phyloP scores from a whole-genome alignment of 352 stramenopile species.

The Phytophthora melonis region DNA sequence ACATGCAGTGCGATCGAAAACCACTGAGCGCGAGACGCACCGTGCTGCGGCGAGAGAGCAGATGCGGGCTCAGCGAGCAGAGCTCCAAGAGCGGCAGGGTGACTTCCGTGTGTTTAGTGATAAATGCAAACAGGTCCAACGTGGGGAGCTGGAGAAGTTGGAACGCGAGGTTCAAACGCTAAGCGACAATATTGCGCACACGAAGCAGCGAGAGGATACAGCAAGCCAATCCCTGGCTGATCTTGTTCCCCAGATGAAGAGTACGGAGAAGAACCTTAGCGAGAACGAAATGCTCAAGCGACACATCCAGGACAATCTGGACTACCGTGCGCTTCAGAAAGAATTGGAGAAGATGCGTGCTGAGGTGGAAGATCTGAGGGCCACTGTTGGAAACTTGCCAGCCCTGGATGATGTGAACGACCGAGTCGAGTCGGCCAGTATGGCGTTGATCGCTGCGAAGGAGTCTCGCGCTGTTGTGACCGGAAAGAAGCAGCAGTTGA shows the following conservation, averaged over 20 bases:
- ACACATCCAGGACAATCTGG: conserved; percentile 82
- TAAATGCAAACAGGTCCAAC: conserved; percentile 54
- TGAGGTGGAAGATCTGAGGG: conserved; percentile 48
- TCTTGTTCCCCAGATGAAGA: conserved; percentile 60
- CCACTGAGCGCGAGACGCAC: conserved; percentile 44
- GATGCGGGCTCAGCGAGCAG: conserved; percentile 38
- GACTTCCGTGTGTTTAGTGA: conserved; percentile 57
- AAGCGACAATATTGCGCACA: conserved; percentile 49
- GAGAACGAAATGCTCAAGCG: conserved; percentile 71
- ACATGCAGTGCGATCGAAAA: conserved; percentile 54
- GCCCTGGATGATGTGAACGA: conserved; percentile 58
- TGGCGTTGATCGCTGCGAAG: conserved; percentile 35
- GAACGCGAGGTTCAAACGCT: conserved; percentile 56
- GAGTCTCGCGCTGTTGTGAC: conserved; percentile 50
- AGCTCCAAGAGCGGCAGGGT: conserved; percentile 54
- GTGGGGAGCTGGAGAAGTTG: conserved; percentile 47
- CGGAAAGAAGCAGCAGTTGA: conserved; percentile 66
- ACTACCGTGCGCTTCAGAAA: conserved; percentile 65
- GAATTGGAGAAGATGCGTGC: conserved; percentile 53
- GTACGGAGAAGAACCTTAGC: conserved; percentile 45
- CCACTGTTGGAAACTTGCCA: conserved; percentile 65
- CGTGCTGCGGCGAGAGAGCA: conserved; percentile 41
- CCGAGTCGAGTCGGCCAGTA: conserved; percentile 47
- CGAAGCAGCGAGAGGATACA: conserved; percentile 52
- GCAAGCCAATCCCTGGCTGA: conserved; percentile 50